Base-by-base conservation (phyloP, 2,329 filamentous ascomycete genomes). In the Juglanconis juglandina region DNA sequence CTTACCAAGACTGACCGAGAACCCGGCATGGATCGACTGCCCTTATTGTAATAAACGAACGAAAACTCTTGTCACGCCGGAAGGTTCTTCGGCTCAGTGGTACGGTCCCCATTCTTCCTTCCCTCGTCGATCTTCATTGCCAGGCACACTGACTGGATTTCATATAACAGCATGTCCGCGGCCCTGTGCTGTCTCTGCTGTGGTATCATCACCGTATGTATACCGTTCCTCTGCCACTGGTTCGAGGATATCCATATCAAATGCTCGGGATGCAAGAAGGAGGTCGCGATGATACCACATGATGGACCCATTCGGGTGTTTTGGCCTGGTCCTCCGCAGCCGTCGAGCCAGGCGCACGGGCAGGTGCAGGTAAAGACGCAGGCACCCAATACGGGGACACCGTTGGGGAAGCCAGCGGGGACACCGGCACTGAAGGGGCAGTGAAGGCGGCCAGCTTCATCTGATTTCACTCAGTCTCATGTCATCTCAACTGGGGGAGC, bases 171-270 rank as follows among this genome's bases (percentile, higher is more conserved):
- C 39, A 32, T 58, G 11, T 47, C 49, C 7, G 56, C 49, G 42
- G 49, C 41, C 24, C 39, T 58, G 30, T 58, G 56, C 14, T 58
- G 56, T 42, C 24, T 58, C 8, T 47, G 44, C 41, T 53, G 56
- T 14, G 24, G 37, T 39, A 13, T 58, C 5, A 46, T 32, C 32
- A 35, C 56, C 9, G 41, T 48, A 39, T 53, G 49, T 5, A 5
- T 58, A 17, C 56, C 56, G 2, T 46, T 32, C n/a, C 14, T 58
- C 13, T 58, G 56, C 9, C 56, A 58, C 49, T 58, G 49, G 49
- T 58, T 53, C 17, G 56, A 58, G 41, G 56, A 58, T 17, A 58
- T 48, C 2, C 14, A 52, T 3, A 53, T 58, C 34, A 53, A 53
- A 30, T 58, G 56, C 33, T 58, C 49, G 33, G 10, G 32, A 11